phyloP scores from a whole-genome alignment of 768 basidiomycete genomes.

The Melanogaster broomeanus region DNA sequence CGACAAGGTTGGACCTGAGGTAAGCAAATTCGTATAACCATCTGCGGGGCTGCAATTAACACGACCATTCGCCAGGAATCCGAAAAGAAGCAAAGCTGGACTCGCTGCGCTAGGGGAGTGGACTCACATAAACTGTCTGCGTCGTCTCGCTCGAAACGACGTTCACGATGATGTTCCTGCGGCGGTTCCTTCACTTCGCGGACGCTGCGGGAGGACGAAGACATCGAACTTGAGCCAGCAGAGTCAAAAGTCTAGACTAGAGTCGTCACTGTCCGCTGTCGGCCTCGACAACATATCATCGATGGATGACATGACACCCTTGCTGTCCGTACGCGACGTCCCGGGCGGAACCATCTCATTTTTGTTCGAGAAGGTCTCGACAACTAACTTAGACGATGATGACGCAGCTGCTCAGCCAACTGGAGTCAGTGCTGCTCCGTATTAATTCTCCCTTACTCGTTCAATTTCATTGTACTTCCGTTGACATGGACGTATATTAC shows the following conservation, averaged over 20 bases:
- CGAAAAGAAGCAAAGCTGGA: slow-evolving; percentile 64
- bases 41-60: slow-evolving; percentile 1
- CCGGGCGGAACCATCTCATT: slow-evolving; percentile 75
- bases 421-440: slow-evolving; percentile 1
- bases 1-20: slow-evolving; percentile 54
- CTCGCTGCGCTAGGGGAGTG: slow-evolving; percentile 78
- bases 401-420: neutral
- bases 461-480: neutral
- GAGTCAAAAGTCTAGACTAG: slow-evolving; percentile 28
- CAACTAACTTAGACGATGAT: slow-evolving; percentile 7
- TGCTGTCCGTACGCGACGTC: slow-evolving; percentile 45
- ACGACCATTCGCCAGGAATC: slow-evolving; percentile 51
- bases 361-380: slow-evolving; percentile 65
- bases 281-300: slow-evolving; percentile 48
- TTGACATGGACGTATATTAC: neutral
- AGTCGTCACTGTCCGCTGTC: slow-evolving; percentile 41
- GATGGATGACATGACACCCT: slow-evolving; percentile 34
- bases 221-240: slow-evolving; percentile 5
- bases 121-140: slow-evolving; percentile 81
- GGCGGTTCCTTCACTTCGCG: slow-evolving; percentile 39
- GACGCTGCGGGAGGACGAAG: slow-evolving; percentile 14
- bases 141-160: slow-evolving; percentile 40
- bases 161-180: slow-evolving; percentile 71
- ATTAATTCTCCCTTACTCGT: neutral
- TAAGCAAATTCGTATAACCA: slow-evolving; percentile 28